phyloP scores from a whole-genome alignment of 192 early-diverging fungal species.

The Coemansia sp. region DNA sequence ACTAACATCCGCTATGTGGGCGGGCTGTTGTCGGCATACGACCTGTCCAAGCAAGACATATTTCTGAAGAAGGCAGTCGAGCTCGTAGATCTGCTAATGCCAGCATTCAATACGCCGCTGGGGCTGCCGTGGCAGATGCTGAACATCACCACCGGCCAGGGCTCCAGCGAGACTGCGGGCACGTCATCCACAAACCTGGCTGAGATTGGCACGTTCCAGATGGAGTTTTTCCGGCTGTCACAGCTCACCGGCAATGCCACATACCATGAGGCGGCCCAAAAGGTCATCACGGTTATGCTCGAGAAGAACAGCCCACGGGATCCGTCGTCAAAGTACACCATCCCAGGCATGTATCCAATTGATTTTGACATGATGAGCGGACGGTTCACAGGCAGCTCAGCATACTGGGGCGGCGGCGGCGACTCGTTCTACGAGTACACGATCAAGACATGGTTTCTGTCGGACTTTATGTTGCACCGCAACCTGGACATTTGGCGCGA shows the following conservation, averaged over 20 bases:
- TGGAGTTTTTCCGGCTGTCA: conserved; percentile 88
- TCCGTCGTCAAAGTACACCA: conserved; percentile 29
- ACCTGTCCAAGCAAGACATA: conserved; percentile 63
- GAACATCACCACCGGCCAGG: conserved; percentile 57
- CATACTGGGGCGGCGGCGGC: conserved; percentile 76
- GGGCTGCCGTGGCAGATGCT: conserved; percentile 76
- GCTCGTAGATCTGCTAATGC: conserved; percentile 70
- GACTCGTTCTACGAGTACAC: conserved; percentile 97
- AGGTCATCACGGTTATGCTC: conserved; percentile 55
- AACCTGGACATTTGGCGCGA: conserved; percentile 51
- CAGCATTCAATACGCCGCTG: conserved; percentile 69
- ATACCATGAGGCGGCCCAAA: conserved; percentile 78
- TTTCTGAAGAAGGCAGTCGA: conserved; percentile 75
- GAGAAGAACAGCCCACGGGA: conserved; percentile 25
- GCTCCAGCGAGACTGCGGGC: conserved; percentile 54
- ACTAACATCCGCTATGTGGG: conserved; percentile 87
- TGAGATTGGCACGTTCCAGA: conserved; percentile 82
- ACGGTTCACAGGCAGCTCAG: conserved; percentile 24
- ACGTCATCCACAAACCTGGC: conserved; percentile 56
- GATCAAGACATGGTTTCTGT: conserved; percentile 82
- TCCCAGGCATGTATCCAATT: conserved; percentile 44
- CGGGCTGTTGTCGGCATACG: conserved; percentile 79
- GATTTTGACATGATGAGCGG: conserved; percentile 36
- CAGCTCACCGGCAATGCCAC: conserved; percentile 73
- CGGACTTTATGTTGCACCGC: conserved; percentile 57